Conservation (phyloP, 2,329 filamentous ascomycete species). For the Xylariaceae sp. region DNA sequence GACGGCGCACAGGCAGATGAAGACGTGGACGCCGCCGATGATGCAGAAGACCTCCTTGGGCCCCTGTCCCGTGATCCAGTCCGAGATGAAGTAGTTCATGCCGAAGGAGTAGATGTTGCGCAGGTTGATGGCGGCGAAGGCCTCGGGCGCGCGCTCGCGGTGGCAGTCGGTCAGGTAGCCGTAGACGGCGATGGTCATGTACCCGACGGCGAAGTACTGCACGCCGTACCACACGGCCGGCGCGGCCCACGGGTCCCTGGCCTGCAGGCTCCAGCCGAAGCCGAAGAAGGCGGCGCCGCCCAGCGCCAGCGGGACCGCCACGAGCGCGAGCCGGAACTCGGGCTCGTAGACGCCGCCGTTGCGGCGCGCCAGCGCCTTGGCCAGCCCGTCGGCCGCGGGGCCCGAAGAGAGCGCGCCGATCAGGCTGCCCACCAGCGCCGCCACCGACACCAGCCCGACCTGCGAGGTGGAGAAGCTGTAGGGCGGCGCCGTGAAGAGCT, state of each 20-base stretch:
- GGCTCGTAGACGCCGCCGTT: constrained; percentile 48
- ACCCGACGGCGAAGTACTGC: constrained; percentile 16
- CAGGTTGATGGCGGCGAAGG: constrained; percentile 18
- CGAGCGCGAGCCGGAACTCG: constrained; percentile 32
- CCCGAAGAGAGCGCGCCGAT: constrained; percentile 51
- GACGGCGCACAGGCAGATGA: constrained; percentile 25
- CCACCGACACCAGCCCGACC: constrained; percentile 51
- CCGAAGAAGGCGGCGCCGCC: constrained; percentile 29
- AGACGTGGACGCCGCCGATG: constrained; percentile 26
- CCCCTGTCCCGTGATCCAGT: constrained; percentile 25
- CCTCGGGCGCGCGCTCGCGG: constrained; percentile 25
- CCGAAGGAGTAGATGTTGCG: constrained; percentile 27
- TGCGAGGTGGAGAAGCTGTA: constrained; percentile 48
- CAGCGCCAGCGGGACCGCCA: constrained; percentile 24
- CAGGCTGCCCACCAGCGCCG: constrained; percentile 45
- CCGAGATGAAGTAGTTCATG: constrained; percentile 28
- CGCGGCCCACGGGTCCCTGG: constrained; percentile 15
- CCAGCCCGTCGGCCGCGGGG: constrained; percentile 48
- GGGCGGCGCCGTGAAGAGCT: constrained; percentile 35
- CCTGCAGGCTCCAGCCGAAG: constrained; percentile 22
- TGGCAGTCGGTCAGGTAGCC: constrained; percentile 28
- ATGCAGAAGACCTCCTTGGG: constrained; percentile 25
- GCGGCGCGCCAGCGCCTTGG: constrained; percentile 45
- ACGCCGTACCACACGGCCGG: constrained; percentile 20
- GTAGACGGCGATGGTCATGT: constrained; percentile 25